phyloP scores from a whole-genome alignment of 75 land plant species.

The Pinus taeda region DNA sequence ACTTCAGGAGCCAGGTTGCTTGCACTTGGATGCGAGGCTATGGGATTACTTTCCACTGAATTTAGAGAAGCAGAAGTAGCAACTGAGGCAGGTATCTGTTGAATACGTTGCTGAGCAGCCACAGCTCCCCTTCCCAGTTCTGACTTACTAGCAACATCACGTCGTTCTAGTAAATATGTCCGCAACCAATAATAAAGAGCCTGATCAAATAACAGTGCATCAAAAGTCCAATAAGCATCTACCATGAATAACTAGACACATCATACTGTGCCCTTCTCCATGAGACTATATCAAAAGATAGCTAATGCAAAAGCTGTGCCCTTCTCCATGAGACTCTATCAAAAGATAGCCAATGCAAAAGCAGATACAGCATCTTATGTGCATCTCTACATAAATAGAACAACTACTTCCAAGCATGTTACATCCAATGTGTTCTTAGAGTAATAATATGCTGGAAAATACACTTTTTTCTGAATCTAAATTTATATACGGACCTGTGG shows the following conservation, averaged over 20 bases:
- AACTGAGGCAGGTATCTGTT: constrained; percentile 37
- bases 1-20: constrained; percentile 21
- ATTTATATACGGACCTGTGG: constrained; percentile 70
- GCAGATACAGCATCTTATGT: background rate
- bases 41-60: constrained; percentile 48
- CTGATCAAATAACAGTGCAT: constrained; percentile 25
- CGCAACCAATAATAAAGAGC: constrained; percentile 98
- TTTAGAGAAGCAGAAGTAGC: constrained; percentile 34
- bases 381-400: background rate
- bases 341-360: background rate
- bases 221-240: background rate
- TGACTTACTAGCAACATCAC: constrained; percentile 90
- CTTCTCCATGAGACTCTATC: background rate
- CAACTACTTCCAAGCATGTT: background rate
- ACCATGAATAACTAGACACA: background rate
- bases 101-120: constrained; percentile 55
- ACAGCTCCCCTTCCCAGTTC: constrained; percentile 61
- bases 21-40: constrained; percentile 33
- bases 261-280: background rate
- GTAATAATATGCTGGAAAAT: background rate
- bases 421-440: background rate
- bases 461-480: background rate
- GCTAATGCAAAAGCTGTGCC: background rate
- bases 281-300: background rate
- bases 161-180: constrained; percentile 94